Percentiles rank a stretch among this genome's conserved stretches.
phyloP scores from a whole-genome alignment of 306 rosid species.

The Cucumis cinereus region DNA sequence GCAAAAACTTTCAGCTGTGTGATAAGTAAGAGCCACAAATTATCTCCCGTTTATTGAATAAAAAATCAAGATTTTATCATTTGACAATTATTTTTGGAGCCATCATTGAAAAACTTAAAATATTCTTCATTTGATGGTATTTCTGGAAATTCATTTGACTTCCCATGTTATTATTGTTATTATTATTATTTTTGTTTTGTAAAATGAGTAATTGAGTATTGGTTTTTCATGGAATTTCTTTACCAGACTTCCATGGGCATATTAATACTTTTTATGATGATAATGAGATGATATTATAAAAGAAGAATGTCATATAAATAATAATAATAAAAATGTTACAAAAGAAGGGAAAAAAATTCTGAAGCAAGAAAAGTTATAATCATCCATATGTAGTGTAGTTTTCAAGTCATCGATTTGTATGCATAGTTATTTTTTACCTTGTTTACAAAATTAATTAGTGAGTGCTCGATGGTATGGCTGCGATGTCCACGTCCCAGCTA shows the following conservation, averaged over 20 bases:
- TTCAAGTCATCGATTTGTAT: neutral
- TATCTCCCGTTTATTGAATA: neutral
- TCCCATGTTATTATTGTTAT: neutral
- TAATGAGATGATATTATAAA: neutral
- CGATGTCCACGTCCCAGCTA: neutral
- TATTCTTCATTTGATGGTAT: neutral
- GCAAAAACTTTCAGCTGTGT: slow-evolving; percentile 91
- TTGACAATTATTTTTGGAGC: neutral
- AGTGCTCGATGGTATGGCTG: neutral
- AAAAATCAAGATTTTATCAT: neutral
- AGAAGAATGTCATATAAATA: neutral
- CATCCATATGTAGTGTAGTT: neutral
- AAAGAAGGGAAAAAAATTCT: neutral
- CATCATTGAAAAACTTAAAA: neutral
- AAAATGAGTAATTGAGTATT: neutral
- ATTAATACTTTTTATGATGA: too few species aligned
- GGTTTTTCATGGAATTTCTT: neutral
- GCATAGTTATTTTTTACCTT: neutral
- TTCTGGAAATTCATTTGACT: neutral
- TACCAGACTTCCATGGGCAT: neutral
- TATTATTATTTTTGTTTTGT: neutral
- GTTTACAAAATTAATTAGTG: neutral
- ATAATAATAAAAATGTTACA: neutral
- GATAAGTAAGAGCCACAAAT: slow-evolving; percentile 49
- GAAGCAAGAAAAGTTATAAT: neutral